Percentiles rank a stretch among this genome's conserved stretches.
These are phyloP conservation scores for Raddia guianensis DNA, from an alignment of 176 grass and related monocot genomes.

Conservation along the genomic window DNA sequence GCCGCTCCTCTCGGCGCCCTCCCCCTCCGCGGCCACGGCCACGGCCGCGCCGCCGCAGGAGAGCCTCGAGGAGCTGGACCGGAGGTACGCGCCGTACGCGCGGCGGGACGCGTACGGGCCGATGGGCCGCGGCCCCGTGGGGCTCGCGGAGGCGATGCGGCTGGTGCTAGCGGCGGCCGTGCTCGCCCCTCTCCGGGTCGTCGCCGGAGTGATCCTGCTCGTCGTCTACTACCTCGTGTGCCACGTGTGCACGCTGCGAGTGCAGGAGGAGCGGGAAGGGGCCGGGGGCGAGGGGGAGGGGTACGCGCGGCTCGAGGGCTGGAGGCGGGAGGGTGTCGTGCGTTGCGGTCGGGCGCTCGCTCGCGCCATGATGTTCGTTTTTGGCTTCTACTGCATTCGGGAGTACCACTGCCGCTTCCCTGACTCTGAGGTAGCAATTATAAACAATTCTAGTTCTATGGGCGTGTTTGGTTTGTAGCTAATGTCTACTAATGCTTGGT, in stretches of 20 bases:
- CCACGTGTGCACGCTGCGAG: slow-evolving; percentile 71
- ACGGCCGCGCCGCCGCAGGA: background rate
- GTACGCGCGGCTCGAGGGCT: slow-evolving; percentile 58
- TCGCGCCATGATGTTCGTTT: slow-evolving; percentile 80
- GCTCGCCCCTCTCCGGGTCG: slow-evolving; percentile 69
- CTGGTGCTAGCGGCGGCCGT: slow-evolving; percentile 44
- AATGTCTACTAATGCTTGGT: no score
- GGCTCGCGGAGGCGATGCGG: slow-evolving; percentile 44
- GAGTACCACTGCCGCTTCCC: slow-evolving; percentile 44
- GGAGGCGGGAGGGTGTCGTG: slow-evolving; percentile 58
- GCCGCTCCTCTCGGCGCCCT: slow-evolving; percentile 44
- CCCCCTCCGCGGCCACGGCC: background rate
- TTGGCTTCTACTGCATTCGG: slow-evolving; percentile 92
- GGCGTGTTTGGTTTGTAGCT: no score
- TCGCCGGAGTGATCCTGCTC: slow-evolving; percentile 54
- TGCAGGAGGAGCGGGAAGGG: slow-evolving; percentile 42
- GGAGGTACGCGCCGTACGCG: slow-evolving; percentile 74
- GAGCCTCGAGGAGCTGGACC: slow-evolving; percentile 64
- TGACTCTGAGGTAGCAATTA: slow-evolving; percentile 37
- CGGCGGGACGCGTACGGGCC: slow-evolving; percentile 71
- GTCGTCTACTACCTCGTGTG: slow-evolving; percentile 77
- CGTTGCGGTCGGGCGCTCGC: slow-evolving; percentile 56
- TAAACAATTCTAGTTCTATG: slow-evolving; percentile 1
- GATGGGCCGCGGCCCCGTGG: slow-evolving; percentile 66
- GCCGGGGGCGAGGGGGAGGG: slow-evolving; percentile 51